phyloP scores from a whole-genome alignment of 2,329 filamentous ascomycete species.

The Scopulariopsis brevicaulis region DNA sequence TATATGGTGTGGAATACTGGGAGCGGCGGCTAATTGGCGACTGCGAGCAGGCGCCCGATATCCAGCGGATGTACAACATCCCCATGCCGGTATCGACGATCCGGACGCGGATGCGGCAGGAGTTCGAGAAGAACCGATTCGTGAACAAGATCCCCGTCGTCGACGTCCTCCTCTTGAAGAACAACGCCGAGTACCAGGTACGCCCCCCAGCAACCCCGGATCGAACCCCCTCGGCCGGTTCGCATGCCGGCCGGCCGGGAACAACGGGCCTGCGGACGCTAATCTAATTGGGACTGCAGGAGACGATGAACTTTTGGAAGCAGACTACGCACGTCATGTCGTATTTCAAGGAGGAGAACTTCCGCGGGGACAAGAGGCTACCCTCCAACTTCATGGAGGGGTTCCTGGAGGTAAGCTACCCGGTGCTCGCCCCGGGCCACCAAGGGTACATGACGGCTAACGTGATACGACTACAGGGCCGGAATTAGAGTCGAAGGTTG shows the following conservation, averaged over 20 bases:
- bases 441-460: slow-evolving; percentile 1
- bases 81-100: slow-evolving; percentile 78
- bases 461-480: slow-evolving; percentile 26
- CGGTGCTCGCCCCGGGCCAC: background rate
- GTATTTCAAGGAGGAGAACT: slow-evolving; percentile 82
- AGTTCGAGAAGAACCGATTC: slow-evolving; percentile 92
- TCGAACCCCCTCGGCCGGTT: background rate
- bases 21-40: background rate
- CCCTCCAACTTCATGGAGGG: slow-evolving; percentile 86
- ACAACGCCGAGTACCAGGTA: slow-evolving; percentile 90
- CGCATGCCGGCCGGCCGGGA: background rate
- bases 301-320: slow-evolving; percentile 99
- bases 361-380: slow-evolving; percentile 64
- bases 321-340: slow-evolving; percentile 92
- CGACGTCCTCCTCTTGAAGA: slow-evolving; percentile 84
- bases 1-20: background rate
- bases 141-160: slow-evolving; percentile 81
- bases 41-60: slow-evolving; percentile 71
- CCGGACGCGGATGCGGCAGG: slow-evolving; percentile 87
- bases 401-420: slow-evolving; percentile 72
- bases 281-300: slow-evolving; percentile 36
- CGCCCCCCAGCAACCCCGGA: slow-evolving; percentile 9
- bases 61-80: slow-evolving; percentile 94
- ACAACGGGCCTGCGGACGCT: background rate
- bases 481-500: slow-evolving; percentile 34